Conservation (phyloP, 768 basidiomycete species). For the Mycena galopus region DNA sequence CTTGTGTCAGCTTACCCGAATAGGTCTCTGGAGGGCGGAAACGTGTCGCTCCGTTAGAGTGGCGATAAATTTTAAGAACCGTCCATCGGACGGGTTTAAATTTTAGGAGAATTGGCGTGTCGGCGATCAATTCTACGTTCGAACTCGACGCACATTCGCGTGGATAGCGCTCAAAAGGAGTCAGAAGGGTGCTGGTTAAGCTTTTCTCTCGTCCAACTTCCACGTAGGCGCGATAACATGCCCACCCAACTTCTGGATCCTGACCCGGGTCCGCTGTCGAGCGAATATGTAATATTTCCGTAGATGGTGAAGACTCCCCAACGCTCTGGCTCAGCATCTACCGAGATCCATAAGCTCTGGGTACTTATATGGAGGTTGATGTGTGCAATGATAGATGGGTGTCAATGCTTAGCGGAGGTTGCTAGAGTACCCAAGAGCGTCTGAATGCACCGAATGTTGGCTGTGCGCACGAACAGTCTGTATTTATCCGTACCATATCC, state of each 20-base stretch:
- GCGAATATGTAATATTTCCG: constrained; percentile 23
- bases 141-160: constrained; percentile 8
- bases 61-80: constrained; percentile 19
- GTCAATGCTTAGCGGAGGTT: constrained; percentile 11
- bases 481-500: constrained; percentile 2
- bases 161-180: constrained; percentile 12
- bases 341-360: too few species aligned
- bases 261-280: constrained; percentile 3
- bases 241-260: constrained; percentile 9
- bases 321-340: not conserved
- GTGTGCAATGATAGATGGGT: constrained; percentile 22
- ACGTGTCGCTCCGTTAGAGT: constrained; percentile 24
- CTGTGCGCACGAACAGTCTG: not conserved
- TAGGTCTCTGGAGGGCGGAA: constrained; percentile 16
- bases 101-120: constrained; percentile 27
- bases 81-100: constrained; percentile 12
- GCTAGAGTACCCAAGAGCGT: not conserved
- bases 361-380: not conserved
- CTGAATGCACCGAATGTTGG: not conserved
- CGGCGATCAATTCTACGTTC: constrained; percentile 26
- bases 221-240: constrained; percentile 22
- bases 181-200: constrained; percentile 12
- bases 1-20: constrained; percentile 28
- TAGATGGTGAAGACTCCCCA: constrained; percentile 15
- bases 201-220: constrained; percentile 16